Conservation (phyloP, 768 basidiomycete genomes). For the Lactarius sp. region DNA sequence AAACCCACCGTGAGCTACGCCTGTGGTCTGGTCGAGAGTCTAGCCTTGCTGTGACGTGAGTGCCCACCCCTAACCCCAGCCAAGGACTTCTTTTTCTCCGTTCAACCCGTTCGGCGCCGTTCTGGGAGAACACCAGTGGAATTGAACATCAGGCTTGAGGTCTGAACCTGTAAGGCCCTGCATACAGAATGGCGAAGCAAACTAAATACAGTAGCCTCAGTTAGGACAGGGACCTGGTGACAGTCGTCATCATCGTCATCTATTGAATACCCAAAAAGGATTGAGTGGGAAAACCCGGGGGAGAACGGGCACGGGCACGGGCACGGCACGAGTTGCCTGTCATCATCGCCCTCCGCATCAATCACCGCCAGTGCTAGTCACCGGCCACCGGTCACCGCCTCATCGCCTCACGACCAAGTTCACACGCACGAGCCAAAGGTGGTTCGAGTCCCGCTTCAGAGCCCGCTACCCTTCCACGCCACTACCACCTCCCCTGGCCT, state of each 20-base stretch:
- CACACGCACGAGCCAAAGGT: conserved; percentile 26
- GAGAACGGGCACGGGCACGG: neutral
- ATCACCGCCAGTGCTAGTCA: neutral
- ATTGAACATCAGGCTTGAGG: neutral
- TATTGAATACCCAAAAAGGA: neutral
- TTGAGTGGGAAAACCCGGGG: too few species aligned
- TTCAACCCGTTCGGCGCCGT: neutral
- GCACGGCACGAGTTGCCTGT: conserved; percentile 4
- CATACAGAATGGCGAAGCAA: neutral
- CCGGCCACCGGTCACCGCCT: conserved; percentile 1
- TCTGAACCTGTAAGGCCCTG: neutral
- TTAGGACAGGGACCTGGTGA: neutral
- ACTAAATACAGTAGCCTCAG: neutral
- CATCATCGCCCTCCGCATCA: conserved; percentile 12
- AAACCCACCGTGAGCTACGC: conserved; percentile 14
- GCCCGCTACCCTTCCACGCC: conserved; percentile 23
- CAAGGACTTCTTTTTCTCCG: neutral
- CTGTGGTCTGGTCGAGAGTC: conserved; percentile 1
- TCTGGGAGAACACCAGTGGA: neutral
- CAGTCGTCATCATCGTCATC: neutral
- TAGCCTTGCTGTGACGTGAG: conserved; percentile 19
- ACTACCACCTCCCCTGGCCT: conserved; percentile 12
- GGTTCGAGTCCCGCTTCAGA: conserved; percentile 26
- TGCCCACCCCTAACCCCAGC: conserved; percentile 18
- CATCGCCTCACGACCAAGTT: conserved; percentile 19